Base-by-base conservation (phyloP, 805 yeast genomes). In the Lipomyces yamanashiensis region DNA sequence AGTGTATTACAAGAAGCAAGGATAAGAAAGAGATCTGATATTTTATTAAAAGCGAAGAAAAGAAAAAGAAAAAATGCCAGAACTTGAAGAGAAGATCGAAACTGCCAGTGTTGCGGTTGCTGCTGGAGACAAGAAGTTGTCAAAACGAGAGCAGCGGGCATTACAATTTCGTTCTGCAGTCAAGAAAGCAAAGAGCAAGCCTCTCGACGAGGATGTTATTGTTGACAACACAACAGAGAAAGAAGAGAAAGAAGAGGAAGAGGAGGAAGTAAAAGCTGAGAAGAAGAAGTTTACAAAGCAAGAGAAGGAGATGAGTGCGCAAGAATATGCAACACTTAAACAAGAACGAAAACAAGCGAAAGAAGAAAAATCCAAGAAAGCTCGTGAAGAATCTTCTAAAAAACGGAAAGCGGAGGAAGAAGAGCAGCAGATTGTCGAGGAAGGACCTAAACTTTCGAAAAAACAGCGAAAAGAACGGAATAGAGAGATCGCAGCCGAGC, bases 81-180 rank as follows among this genome's bases (percentile, higher is more conserved):
- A 10, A 45, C 28, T 17, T 7, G 21, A 45, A 9, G 28, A 9
- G 8, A 45, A 48, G 21, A 36, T 48, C 37, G 37, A 36, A 48
- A 23, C 15, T n/a, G 37, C 17, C 13, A 4, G 39, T 13, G 1
- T 9, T 48, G 9, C 15, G 28, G 17, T 5, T 28, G 28, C 28
- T 28, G 28, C 28, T 28, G 28, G 28, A 28, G 50, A 23, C 33
- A 53, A 53, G 21, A 58, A 52, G 36, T 37, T 58, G 8, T 58
- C 62, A 7, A 58, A 58, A 53, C 57, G 62, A n/a, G 40, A 58
- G 40, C 53, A 58, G 28, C 28, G 51, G n/a, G 62, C 62, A 13
- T 17, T 33, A 19, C 36, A 58, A 40, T 58, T 52, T 44, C 19
- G 58, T 21, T 33, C 51, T 7, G 58, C 58, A 1, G 63, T 49